Evolutionary conservation across 2,329 filamentous ascomycete species (phyloP), one percentile per base, ranked within the genome.

Genomic region (Acrocalymma vagum): DNA sequence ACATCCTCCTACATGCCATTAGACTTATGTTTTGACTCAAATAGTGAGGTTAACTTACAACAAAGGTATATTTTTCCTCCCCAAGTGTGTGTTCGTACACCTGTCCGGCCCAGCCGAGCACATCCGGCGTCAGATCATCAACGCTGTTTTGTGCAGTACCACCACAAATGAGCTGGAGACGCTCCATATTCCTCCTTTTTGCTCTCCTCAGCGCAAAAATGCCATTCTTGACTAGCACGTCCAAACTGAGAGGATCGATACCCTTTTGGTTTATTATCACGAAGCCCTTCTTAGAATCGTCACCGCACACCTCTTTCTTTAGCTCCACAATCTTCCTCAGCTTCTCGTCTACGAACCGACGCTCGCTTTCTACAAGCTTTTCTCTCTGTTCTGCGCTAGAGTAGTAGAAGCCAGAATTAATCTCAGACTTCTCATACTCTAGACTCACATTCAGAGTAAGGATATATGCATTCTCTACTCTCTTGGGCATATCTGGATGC

Each of bases 201-300:
- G 94, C 94, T 70, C 94, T 83, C 63, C 94, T 85, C 49, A 99
- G 83, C 37, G 94, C 94, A 54, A 97, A 84, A 61, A 99, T 99
- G 56, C 92, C 92, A 70, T 99, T 97, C 84, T 99, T 99, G 53
- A 94, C 92, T 43, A 99, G 78, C 9, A 99, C 91, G 62, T 99
- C 94, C 55, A 99, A 81, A 38, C 92, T 96, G 48, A 99, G 79
- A 15, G 94, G 94, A 69, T 99, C 94, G 59, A 99, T 99, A 50
- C 94, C 94, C 81, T 99, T 99, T 75, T 99, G 94, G 79, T 99
- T 99, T 74, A 99, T 90, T 63, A 99, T 86, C 54, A 97, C 94
- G 69, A 99, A 99, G 62, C 88, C 87, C 81, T 97, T 96, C 76
- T 90, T 94, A 7, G 86, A 84, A 63, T 97, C 94, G 59, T 85